Evolutionary conservation across 192 early-diverging fungal species (phyloP).

Genomic region (Entomortierella parvispora): DNA sequence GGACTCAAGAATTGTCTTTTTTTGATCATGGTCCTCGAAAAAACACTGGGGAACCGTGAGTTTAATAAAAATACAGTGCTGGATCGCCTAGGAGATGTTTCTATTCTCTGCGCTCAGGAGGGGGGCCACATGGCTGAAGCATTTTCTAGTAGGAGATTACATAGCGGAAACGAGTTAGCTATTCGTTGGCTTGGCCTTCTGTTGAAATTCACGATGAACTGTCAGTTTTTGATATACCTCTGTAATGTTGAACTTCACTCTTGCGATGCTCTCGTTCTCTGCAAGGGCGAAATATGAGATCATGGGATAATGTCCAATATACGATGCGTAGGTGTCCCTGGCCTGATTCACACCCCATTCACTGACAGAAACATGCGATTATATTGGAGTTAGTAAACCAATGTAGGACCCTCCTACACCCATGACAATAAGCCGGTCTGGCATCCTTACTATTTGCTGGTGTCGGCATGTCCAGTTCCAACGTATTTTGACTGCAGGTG

Average conservation of each 20-base stretch:
- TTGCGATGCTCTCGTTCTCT: constrained; percentile 84
- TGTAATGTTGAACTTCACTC: constrained; percentile 77
- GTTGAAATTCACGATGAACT: too few relatives aligned
- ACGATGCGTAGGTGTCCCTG: constrained; percentile 82
- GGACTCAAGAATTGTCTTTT: too few relatives aligned
- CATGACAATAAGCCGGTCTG: not conserved
- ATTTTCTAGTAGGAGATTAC: constrained; percentile 63
- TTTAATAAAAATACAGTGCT: too few relatives aligned
- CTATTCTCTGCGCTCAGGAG: constrained; percentile 61
- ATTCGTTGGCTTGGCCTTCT: too few relatives aligned
- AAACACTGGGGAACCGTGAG: too few relatives aligned
- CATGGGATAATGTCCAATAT: constrained; percentile 82
- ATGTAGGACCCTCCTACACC: not conserved
- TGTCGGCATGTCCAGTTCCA: constrained; percentile 93
- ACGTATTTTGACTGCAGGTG: constrained; percentile 89
- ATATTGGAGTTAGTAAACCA: not conserved
- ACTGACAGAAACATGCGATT: constrained; percentile 53
- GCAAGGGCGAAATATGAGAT: constrained; percentile 85
- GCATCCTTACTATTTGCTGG: constrained; percentile 82
- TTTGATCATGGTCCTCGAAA: too few relatives aligned
- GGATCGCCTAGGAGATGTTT: not conserved
- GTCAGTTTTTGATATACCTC: too few relatives aligned
- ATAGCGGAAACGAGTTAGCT: not conserved
- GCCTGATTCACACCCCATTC: constrained; percentile 91
- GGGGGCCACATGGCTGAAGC: constrained; percentile 71